These are phyloP conservation scores for Hygrophila difformis DNA, from an alignment of 257 asterid genomes.

Conservation along the genomic window DNA sequence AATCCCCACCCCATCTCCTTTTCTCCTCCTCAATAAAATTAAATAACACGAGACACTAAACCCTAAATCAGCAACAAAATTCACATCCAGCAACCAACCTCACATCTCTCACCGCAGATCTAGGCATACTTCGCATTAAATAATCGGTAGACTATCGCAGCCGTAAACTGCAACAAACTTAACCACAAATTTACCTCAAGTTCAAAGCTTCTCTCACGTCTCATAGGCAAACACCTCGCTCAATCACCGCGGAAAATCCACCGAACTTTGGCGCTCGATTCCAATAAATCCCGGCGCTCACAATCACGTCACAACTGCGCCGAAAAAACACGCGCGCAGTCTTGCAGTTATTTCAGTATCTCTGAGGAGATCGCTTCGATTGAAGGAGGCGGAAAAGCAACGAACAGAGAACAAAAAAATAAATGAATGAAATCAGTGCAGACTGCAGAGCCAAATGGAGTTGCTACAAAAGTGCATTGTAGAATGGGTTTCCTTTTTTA, in stretches of 20 bases:
- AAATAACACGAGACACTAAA: too few relatives aligned
- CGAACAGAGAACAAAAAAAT: slow-evolving; percentile 8
- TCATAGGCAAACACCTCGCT: slow-evolving; percentile 24
- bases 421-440: slow-evolving; percentile 13
- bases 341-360: slow-evolving; percentile 27
- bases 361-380: slow-evolving; percentile 51
- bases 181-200: slow-evolving; percentile 10
- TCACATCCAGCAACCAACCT: slow-evolving; percentile 13
- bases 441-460: not conserved
- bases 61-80: slow-evolving; percentile 9
- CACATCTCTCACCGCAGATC: slow-evolving; percentile 48
- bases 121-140: slow-evolving; percentile 22
- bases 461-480: too few relatives aligned
- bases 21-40: too few relatives aligned
- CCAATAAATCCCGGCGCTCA: slow-evolving; percentile 25
- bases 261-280: slow-evolving; percentile 18
- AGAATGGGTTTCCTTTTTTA: too few relatives aligned
- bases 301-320: slow-evolving; percentile 34
- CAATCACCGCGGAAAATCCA: slow-evolving; percentile 23
- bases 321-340: slow-evolving; percentile 27
- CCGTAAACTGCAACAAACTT: not conserved
- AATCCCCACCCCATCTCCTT: too few relatives aligned
- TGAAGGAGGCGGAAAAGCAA: slow-evolving; percentile 18
- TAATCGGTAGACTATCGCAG: slow-evolving; percentile 13
- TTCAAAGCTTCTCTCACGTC: slow-evolving; percentile 37